A percentile compares a stretch with the other conserved stretches of the same genome.
phyloP scores from a whole-genome alignment of 1,284 basidiomycete species.

The Inonotus obliquus region DNA sequence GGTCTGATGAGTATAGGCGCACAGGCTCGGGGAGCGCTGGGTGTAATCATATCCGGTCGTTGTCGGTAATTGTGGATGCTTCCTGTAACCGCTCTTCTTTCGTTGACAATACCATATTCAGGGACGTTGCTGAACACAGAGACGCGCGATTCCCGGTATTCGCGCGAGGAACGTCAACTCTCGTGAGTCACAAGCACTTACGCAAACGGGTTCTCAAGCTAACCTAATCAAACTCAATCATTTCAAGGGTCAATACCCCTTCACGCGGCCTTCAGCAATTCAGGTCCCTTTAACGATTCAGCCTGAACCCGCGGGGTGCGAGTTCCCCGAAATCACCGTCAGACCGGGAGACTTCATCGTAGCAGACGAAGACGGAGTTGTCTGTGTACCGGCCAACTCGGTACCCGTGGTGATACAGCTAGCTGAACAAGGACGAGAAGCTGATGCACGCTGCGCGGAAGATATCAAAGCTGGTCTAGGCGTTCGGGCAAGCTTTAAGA shows the following conservation, averaged over 20 bases:
- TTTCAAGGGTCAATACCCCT: slow-evolving; percentile 70
- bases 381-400: slow-evolving; percentile 66
- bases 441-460: slow-evolving; percentile 72
- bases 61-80: slow-evolving; percentile 33
- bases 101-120: slow-evolving; percentile 19
- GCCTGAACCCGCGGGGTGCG: slow-evolving; percentile 26
- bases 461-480: slow-evolving; percentile 77
- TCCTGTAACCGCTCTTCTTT: neutral
- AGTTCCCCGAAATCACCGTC: slow-evolving; percentile 43
- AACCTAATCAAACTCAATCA: neutral
- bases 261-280: slow-evolving; percentile 78
- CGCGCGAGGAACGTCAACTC: slow-evolving; percentile 75
- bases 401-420: slow-evolving; percentile 56
- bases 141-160: slow-evolving; percentile 70
- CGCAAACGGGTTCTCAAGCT: neutral
- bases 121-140: slow-evolving; percentile 78
- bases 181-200: slow-evolving; percentile 29
- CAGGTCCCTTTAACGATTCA: slow-evolving; percentile 69
- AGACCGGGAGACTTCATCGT: slow-evolving; percentile 81
- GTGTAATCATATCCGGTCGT: slow-evolving; percentile 79
- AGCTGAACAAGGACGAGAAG: slow-evolving; percentile 55
- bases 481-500: slow-evolving; percentile 73
- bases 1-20: slow-evolving; percentile 89
- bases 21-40: slow-evolving; percentile 58
- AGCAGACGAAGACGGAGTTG: slow-evolving; percentile 88